Evolutionary conservation across 2,329 filamentous ascomycete genomes (phyloP).

Genomic region (Calonectria multiphialidica): DNA sequence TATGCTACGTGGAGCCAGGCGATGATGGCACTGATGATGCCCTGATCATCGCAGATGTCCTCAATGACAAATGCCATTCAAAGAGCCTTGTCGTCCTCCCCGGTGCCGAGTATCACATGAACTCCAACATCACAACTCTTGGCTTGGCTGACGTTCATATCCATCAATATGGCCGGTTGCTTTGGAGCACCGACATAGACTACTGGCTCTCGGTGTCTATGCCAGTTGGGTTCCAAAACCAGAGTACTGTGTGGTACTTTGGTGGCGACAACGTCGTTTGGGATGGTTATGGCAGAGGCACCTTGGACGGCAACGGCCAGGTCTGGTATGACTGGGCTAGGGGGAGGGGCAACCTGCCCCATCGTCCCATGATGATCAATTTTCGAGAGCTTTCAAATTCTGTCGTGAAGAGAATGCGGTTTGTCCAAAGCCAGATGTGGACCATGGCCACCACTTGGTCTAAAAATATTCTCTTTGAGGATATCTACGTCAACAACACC

Average conservation of each 20-base stretch:
- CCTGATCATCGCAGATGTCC: neutral
- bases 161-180: slow-evolving; percentile 8
- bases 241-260: slow-evolving; percentile 65
- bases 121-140: slow-evolving; percentile 4
- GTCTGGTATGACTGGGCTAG: slow-evolving; percentile 68
- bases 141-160: slow-evolving; percentile 3
- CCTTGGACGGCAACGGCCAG: slow-evolving; percentile 70
- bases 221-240: slow-evolving; percentile 66
- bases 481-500: slow-evolving; percentile 67
- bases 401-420: slow-evolving; percentile 60
- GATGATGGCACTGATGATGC: slow-evolving; percentile 2
- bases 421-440: slow-evolving; percentile 72
- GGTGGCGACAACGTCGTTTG: slow-evolving; percentile 64
- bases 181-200: slow-evolving; percentile 55
- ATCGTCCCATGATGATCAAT: slow-evolving; percentile 65
- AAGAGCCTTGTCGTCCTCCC: slow-evolving; percentile 9
- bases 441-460: slow-evolving; percentile 66
- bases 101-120: neutral
- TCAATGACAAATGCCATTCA: slow-evolving; percentile 1
- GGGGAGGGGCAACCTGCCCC: slow-evolving; percentile 57
- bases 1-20: slow-evolving; percentile 7
- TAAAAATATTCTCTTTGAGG: slow-evolving; percentile 58
- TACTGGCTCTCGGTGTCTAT: slow-evolving; percentile 67
- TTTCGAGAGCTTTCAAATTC: slow-evolving; percentile 59
- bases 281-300: slow-evolving; percentile 63